phyloP scores from a whole-genome alignment of 768 basidiomycete species.

The Phanerochaete sordida region DNA sequence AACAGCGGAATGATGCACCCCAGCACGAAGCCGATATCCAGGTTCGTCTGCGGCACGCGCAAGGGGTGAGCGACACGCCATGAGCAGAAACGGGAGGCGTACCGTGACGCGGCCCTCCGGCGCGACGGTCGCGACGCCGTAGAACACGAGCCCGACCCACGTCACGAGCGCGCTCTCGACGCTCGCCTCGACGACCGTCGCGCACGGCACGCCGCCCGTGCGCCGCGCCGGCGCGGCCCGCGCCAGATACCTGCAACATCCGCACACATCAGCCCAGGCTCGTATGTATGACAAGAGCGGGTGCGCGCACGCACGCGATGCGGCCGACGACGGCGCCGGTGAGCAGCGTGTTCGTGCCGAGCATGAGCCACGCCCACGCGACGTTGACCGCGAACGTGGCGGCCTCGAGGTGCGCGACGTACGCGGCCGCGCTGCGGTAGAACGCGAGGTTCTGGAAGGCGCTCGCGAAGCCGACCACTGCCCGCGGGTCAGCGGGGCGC shows the following conservation, averaged over 20 bases:
- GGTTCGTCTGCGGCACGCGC: slow-evolving; percentile 9
- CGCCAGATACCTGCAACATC: neutral
- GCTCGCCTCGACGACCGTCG: slow-evolving; percentile 10
- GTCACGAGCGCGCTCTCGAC: slow-evolving; percentile 22
- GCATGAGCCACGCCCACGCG: slow-evolving; percentile 24
- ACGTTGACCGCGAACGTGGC: slow-evolving; percentile 17
- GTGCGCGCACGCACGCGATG: slow-evolving; percentile 12
- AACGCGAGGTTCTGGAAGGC: neutral
- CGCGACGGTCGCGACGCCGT: slow-evolving; percentile 16
- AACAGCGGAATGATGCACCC: slow-evolving; percentile 13
- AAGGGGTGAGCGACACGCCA: neutral
- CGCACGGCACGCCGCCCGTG: neutral
- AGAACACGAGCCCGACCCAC: slow-evolving; percentile 20
- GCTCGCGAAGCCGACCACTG: slow-evolving; percentile 5
- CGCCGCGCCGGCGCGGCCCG: neutral
- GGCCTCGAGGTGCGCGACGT: neutral
- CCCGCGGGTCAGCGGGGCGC: neutral
- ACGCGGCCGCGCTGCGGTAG: neutral
- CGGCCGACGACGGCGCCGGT: slow-evolving; percentile 19
- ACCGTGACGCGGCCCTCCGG: slow-evolving; percentile 17
- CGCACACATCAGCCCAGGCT: neutral
- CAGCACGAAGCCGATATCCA: slow-evolving; percentile 17
- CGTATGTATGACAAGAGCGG: too few species aligned
- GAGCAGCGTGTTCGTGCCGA: slow-evolving; percentile 19
- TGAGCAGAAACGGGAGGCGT: neutral